Percentiles rank a stretch among this genome's conserved stretches.
These are phyloP conservation scores for Wakefieldia striispora DNA, from an alignment of 768 basidiomycete genomes.

Conservation along the genomic window DNA sequence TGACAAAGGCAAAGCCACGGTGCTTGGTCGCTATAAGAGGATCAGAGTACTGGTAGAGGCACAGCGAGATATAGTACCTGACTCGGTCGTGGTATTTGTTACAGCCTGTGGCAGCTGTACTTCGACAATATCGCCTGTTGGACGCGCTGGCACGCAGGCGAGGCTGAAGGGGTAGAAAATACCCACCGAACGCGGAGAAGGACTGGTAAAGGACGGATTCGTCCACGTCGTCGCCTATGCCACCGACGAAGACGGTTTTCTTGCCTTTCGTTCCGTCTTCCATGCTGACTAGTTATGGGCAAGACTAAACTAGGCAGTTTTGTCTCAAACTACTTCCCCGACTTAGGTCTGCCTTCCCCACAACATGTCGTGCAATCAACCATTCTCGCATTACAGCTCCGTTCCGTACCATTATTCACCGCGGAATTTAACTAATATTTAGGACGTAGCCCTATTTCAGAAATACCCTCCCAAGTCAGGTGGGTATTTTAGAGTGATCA, in stretches of 20 bases:
- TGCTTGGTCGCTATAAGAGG: conserved; percentile 63
- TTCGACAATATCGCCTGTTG: conserved; percentile 86
- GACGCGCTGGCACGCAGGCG: conserved; percentile 3
- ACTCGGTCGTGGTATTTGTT: conserved; percentile 62
- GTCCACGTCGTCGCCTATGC: conserved; percentile 80
- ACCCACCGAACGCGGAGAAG: conserved; percentile 86
- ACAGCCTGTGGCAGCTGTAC: conserved; percentile 83
- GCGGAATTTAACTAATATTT: too few relatives aligned
- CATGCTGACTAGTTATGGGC: conserved; percentile 38
- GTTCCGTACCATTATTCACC: too few relatives aligned
- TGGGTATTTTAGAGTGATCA: conserved; percentile 12
- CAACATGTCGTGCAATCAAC: neutral
- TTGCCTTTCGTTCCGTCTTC: conserved; percentile 84
- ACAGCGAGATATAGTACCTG: conserved; percentile 37
- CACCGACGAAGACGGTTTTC: conserved; percentile 83
- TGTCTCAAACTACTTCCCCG: conserved; percentile 7
- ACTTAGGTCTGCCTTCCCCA: conserved; percentile 14
- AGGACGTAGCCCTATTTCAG: too few relatives aligned
- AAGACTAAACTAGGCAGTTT: conserved; percentile 10
- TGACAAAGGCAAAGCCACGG: conserved; percentile 93
- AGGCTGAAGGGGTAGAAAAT: neutral
- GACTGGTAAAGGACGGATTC: conserved; percentile 71
- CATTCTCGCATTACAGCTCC: too few relatives aligned
- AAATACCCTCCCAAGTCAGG: neutral
- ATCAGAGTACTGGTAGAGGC: conserved; percentile 3